These are phyloP conservation scores for Ophiobolus disseminans DNA, from an alignment of 2,329 filamentous ascomycete species.

Conservation along the genomic window DNA sequence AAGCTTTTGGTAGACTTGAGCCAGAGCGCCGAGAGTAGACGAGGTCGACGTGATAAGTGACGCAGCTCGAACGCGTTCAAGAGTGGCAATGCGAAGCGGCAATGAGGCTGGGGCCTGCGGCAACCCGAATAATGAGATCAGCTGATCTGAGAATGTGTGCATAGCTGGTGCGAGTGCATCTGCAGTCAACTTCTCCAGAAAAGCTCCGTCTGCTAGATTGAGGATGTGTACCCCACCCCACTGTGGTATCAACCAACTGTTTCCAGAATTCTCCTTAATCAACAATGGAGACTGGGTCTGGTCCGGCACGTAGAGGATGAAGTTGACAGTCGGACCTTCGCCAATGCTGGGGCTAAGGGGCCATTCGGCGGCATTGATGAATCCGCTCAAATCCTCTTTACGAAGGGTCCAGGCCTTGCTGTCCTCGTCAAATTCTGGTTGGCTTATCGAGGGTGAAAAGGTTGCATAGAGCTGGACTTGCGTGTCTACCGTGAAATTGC, in stretches of 20 bases:
- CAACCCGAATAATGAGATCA: constrained; percentile 85
- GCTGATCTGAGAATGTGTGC: constrained; percentile 87
- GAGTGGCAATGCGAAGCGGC: constrained; percentile 81
- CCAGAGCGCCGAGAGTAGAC: constrained; percentile 90
- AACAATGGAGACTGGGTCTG: constrained; percentile 67
- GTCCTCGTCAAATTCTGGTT: constrained; percentile 61
- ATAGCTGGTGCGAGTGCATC: constrained; percentile 78
- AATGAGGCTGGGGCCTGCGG: constrained; percentile 80
- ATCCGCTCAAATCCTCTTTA: constrained; percentile 88
- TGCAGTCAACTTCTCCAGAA: constrained; percentile 62
- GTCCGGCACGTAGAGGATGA: constrained; percentile 87
- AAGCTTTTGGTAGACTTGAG: constrained; percentile 79
- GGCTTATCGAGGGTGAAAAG: constrained; percentile 67
- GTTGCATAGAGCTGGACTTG: constrained; percentile 92
- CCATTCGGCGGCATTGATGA: constrained; percentile 98
- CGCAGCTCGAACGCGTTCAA: constrained; percentile 84
- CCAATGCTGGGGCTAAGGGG: constrained; percentile 93
- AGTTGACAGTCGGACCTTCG: constrained; percentile 91
- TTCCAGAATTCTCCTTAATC: constrained; percentile 66
- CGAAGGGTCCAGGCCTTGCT: constrained; percentile 71
- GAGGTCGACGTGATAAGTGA: constrained; percentile 88
- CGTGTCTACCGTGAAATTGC: constrained; percentile 94
- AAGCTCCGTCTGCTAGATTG: constrained; percentile 56
- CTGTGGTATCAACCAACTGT: constrained; percentile 93
- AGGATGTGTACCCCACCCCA: constrained; percentile 85